Conservation (phyloP, 148 eudicot genomes). For the Euryodendron excelsum region DNA sequence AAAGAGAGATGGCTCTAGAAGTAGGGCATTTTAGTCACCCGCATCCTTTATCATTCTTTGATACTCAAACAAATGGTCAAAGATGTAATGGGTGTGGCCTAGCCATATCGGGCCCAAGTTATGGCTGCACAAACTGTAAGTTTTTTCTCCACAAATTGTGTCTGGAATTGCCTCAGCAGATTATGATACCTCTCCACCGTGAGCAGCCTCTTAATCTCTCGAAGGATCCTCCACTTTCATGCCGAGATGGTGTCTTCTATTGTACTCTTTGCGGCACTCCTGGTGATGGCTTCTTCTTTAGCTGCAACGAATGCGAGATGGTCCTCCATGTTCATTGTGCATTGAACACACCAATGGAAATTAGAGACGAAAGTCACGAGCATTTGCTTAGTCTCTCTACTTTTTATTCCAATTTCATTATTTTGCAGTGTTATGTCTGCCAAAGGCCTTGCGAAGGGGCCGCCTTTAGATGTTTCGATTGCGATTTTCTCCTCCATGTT, state of each 20-base stretch:
- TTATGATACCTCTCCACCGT: not conserved
- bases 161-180: not conserved
- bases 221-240: not conserved
- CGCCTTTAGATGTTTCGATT: too few species aligned
- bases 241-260: not conserved
- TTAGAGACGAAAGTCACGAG: not conserved
- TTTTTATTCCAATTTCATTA: not conserved
- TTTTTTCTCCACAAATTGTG: not conserved
- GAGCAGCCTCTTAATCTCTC: not conserved
- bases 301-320: not conserved
- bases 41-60: not conserved
- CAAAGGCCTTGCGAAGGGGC: too few species aligned
- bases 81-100: not conserved
- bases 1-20: not conserved
- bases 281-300: not conserved
- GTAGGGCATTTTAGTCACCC: not conserved
- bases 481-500: too few species aligned
- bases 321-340: not conserved
- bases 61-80: not conserved
- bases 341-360: not conserved
- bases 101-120: not conserved
- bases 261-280: not conserved
- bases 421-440: not conserved
- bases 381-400: not conserved
- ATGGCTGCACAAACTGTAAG: not conserved